Conservation (phyloP, 129 eudicot species). For the Lonicera japonica region DNA sequence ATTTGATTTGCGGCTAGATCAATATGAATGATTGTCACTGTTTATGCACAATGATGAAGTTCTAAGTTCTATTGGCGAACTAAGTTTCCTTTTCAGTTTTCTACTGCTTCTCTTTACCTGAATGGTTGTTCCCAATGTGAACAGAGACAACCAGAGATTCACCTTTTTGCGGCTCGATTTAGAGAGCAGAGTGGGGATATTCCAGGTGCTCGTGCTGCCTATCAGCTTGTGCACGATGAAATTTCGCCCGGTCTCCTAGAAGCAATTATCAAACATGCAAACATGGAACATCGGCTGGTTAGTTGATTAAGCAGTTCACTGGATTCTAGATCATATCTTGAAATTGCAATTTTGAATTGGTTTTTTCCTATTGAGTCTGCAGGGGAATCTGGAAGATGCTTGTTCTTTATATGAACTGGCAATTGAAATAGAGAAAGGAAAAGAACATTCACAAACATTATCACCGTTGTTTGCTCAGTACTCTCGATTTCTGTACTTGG, state of each 20-base stretch:
- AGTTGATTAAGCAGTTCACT: slow-evolving; percentile 2
- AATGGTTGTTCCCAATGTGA: slow-evolving; percentile 10
- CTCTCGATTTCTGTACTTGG: slow-evolving; percentile 79
- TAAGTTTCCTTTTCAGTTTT: not conserved
- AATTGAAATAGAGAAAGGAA: slow-evolving; percentile 92
- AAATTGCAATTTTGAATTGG: slow-evolving; percentile 4
- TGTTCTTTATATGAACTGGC: slow-evolving; percentile 87
- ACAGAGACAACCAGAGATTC: slow-evolving; percentile 99
- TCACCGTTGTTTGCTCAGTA: slow-evolving; percentile 85
- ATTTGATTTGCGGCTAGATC: no score
- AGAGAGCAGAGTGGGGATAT: slow-evolving; percentile 76
- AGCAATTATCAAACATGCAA: slow-evolving; percentile 90
- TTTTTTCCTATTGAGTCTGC: slow-evolving; percentile 14
- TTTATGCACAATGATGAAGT: no score
- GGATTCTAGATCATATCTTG: not conserved
- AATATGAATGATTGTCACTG: no score
- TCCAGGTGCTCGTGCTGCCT: slow-evolving; percentile 86
- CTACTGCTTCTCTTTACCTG: slow-evolving; percentile 8
- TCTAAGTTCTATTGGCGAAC: not conserved
- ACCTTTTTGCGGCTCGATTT: slow-evolving; percentile 86
- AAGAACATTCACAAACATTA: slow-evolving; percentile 88
- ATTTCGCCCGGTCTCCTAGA: slow-evolving; percentile 96
- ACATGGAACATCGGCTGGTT: slow-evolving; percentile 92
- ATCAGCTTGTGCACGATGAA: slow-evolving; percentile 87
- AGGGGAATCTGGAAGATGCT: slow-evolving; percentile 90